Conservation (phyloP, 257 asterid species). For the Fraxinus cuspidata region DNA sequence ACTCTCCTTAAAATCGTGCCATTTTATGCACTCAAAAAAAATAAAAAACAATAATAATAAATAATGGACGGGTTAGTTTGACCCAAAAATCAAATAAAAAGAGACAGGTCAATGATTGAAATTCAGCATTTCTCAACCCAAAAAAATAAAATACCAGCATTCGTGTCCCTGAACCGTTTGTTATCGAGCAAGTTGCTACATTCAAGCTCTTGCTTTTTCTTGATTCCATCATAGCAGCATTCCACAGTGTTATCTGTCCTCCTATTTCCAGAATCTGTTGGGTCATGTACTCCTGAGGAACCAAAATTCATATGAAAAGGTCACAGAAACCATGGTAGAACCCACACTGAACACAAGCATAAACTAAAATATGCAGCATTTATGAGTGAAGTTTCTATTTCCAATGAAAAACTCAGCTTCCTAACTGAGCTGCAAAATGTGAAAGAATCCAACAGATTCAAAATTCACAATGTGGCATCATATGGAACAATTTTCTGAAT, state of each 20-base stretch:
- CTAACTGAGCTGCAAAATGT: background rate
- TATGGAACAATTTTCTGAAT: background rate
- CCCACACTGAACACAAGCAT: background rate
- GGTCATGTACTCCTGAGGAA: conserved; percentile 48
- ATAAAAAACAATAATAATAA: too few relatives aligned
- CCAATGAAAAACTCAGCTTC: background rate
- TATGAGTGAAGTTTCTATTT: background rate
- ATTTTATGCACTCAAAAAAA: background rate
- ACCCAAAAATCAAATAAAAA: background rate
- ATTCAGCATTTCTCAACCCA: background rate
- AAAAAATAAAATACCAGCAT: conserved; percentile 36
- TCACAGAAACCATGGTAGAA: background rate
- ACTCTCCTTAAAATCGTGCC: background rate
- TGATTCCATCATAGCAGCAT: conserved; percentile 15
- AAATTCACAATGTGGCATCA: background rate
- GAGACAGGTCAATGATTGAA: background rate
- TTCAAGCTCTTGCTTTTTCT: conserved; percentile 31
- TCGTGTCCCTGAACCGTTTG: conserved; percentile 26
- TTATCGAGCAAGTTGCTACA: conserved; percentile 24
- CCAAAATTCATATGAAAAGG: background rate
- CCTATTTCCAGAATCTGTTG: conserved; percentile 28
- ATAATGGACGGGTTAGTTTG: background rate
- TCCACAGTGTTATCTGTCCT: conserved; percentile 16
- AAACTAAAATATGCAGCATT: background rate
- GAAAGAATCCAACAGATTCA: conserved; percentile 2